phyloP scores from a whole-genome alignment of 1,284 basidiomycete species.

The Ganoderma sinense region DNA sequence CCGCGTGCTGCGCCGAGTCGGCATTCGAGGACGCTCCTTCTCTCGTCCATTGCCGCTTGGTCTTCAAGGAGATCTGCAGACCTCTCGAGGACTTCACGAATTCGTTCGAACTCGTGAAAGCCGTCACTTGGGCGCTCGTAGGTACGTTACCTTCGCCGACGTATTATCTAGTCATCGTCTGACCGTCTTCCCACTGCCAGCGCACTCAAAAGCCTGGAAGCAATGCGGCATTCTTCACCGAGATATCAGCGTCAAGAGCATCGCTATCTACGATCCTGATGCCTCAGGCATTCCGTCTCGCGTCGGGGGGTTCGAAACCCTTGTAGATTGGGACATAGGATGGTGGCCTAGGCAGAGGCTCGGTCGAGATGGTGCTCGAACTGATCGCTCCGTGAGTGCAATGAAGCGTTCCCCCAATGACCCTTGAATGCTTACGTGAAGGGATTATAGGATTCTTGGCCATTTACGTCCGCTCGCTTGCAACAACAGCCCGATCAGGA shows the following conservation, averaged over 20 bases:
- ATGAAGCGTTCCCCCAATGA: too few relatives aligned
- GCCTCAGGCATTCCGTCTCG: not conserved
- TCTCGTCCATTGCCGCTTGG: constrained; percentile 12
- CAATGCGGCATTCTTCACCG: constrained; percentile 13
- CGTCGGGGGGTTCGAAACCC: constrained; percentile 2
- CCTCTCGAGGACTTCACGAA: constrained; percentile 9
- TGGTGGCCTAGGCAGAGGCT: not conserved
- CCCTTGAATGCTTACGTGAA: not conserved
- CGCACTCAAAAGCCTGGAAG: constrained; percentile 12
- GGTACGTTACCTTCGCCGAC: not conserved
- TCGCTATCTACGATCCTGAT: constrained; percentile 12
- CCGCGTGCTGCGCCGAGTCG: too few relatives aligned
- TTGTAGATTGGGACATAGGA: constrained; percentile 20
- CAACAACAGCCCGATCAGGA: not conserved
- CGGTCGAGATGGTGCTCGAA: not conserved
- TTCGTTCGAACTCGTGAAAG: constrained; percentile 2
- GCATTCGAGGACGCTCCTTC: not conserved
- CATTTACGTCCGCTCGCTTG: constrained; percentile 14
- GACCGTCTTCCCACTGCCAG: not conserved
- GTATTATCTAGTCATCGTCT: not conserved
- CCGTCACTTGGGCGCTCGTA: constrained; percentile 7
- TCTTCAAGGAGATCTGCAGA: constrained; percentile 17
- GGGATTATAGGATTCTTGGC: constrained; percentile 9
- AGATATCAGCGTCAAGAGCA: constrained; percentile 17
- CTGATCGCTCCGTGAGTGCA: not conserved